Conservation (phyloP, 441 rosid genomes). For the Erodium texanum region DNA sequence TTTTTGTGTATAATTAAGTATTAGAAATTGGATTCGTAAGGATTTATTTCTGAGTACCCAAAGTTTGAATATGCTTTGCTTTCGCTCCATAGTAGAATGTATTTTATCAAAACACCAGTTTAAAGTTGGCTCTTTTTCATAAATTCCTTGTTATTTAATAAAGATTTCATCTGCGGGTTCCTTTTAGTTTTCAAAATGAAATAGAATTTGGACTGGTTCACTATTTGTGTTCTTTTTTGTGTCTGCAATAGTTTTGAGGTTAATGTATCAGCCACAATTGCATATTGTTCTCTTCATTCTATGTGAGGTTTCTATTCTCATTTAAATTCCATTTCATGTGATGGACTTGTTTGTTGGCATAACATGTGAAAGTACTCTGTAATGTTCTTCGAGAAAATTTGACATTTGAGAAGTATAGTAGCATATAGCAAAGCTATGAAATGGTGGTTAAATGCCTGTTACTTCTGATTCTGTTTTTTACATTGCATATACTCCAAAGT, state of each 20-base stretch:
- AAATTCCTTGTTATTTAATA: neutral
- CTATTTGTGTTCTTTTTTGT: neutral
- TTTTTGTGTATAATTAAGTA: neutral
- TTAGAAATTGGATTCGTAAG: neutral
- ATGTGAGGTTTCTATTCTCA: neutral
- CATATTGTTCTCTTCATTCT: neutral
- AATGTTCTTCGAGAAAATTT: neutral
- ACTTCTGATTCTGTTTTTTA: neutral
- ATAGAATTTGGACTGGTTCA: too few relatives aligned
- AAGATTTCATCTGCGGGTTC: too few relatives aligned
- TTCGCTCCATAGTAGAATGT: neutral
- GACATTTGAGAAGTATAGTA: neutral
- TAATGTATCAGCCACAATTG: neutral
- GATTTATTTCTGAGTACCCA: neutral
- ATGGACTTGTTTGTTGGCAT: neutral
- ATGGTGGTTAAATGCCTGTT: neutral
- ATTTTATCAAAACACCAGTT: neutral
- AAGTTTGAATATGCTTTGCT: neutral
- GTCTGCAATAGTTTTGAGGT: neutral
- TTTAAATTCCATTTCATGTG: neutral
- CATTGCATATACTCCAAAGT: neutral
- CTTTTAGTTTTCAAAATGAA: too few relatives aligned
- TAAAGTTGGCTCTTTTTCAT: neutral
- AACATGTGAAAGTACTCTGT: neutral
- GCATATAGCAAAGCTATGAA: neutral